A percentile compares a stretch with the other conserved stretches of the same genome.
Conservation (phyloP, 1,284 basidiomycete species). For the Cystobasidium pallidum region DNA sequence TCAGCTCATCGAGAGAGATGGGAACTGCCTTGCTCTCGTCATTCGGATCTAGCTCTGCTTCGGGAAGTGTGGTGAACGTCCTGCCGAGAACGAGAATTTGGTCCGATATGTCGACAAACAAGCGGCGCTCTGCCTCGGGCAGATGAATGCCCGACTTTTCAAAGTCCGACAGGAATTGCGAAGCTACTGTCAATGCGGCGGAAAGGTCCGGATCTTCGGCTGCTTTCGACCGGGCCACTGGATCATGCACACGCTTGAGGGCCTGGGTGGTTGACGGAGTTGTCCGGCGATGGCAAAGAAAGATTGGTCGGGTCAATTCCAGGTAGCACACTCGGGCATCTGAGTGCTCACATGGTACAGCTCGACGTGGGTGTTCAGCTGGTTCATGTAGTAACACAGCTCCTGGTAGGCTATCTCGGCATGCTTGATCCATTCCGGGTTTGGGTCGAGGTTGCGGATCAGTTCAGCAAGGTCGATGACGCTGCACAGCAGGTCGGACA, state of each 20-base stretch:
- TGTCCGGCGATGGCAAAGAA: background rate
- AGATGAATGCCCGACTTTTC: slow-evolving; percentile 95
- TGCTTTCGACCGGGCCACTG: slow-evolving; percentile 17
- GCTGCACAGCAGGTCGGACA: slow-evolving; percentile 92
- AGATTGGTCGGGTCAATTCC: slow-evolving; percentile 3
- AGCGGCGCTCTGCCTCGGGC: slow-evolving; percentile 71
- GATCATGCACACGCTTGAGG: slow-evolving; percentile 52
- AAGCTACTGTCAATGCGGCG: slow-evolving; percentile 63
- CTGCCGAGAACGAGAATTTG: slow-evolving; percentile 87
- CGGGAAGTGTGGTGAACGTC: slow-evolving; percentile 67
- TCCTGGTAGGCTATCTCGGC: slow-evolving; percentile 88
- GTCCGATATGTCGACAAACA: slow-evolving; percentile 88
- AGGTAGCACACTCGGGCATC: background rate
- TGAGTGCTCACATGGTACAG: slow-evolving; percentile 75
- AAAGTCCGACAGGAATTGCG: slow-evolving; percentile 95
- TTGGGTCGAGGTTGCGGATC: slow-evolving; percentile 89
- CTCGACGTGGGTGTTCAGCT: slow-evolving; percentile 91
- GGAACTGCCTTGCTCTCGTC: slow-evolving; percentile 9
- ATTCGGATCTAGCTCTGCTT: slow-evolving; percentile 9
- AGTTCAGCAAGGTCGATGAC: slow-evolving; percentile 96
- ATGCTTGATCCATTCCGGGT: slow-evolving; percentile 75
- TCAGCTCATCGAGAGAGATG: slow-evolving; percentile 22
- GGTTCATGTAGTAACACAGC: slow-evolving; percentile 96
- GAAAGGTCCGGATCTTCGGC: slow-evolving; percentile 47
- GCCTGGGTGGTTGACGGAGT: slow-evolving; percentile 49